A percentile compares a stretch with the other conserved stretches of the same genome.
These are phyloP conservation scores for Monosporascus sp. DNA, from an alignment of 2,329 filamentous ascomycete genomes.

Conservation along the genomic window DNA sequence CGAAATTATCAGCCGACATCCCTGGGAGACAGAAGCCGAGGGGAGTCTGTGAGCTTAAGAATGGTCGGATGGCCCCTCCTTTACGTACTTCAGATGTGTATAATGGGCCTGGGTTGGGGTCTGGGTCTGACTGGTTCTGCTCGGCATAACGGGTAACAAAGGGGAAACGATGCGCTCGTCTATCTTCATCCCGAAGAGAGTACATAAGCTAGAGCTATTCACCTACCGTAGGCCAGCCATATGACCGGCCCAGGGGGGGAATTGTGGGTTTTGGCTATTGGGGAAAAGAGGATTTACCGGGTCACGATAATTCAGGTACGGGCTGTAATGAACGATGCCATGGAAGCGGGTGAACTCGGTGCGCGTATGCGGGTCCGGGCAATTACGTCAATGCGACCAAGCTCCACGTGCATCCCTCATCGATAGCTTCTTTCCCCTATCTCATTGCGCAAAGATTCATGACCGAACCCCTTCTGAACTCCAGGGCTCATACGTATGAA, in stretches of 20 bases:
- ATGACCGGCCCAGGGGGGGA: slow-evolving; percentile 17
- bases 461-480: too few relatives aligned
- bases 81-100: not conserved
- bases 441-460: too few relatives aligned
- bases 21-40: not conserved
- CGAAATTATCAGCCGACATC: too few relatives aligned
- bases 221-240: not conserved
- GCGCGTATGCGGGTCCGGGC: not conserved
- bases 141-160: slow-evolving; percentile 11
- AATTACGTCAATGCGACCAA: slow-evolving; percentile 16
- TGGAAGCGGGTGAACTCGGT: slow-evolving; percentile 26
- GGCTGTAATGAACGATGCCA: slow-evolving; percentile 15
- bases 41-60: not conserved
- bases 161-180: slow-evolving; percentile 1
- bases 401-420: not conserved
- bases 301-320: slow-evolving; percentile 16
- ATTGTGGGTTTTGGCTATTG: slow-evolving; percentile 11
- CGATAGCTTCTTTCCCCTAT: not conserved
- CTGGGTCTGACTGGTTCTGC: not conserved
- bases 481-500: too few relatives aligned
- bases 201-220: not conserved
- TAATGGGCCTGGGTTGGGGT: not conserved
- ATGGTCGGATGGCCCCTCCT: not conserved
- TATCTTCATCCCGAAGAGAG: slow-evolving; percentile 2
- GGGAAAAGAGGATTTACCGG: slow-evolving; percentile 30